phyloP scores from a whole-genome alignment of 345 rosid species.

The Citrus sp. region DNA sequence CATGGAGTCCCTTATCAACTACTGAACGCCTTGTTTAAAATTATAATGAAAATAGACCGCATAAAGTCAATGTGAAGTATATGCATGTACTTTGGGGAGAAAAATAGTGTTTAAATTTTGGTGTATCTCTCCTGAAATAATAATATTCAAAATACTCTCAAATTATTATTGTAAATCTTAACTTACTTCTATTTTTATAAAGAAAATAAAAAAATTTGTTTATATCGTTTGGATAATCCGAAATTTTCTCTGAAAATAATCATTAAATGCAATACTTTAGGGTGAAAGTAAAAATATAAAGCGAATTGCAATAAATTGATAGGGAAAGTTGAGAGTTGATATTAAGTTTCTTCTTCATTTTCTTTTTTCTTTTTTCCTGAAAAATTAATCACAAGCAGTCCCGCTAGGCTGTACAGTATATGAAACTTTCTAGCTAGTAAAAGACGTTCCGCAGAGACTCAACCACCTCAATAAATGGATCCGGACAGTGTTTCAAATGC shows the following conservation, averaged over 20 bases:
- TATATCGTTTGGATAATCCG: too few relatives aligned
- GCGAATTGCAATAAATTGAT: neutral
- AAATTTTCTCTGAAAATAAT: neutral
- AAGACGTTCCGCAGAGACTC: neutral
- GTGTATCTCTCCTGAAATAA: too few relatives aligned
- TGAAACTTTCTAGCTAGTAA: neutral
- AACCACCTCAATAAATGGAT: neutral
- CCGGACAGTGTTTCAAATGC: neutral
- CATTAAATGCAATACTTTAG: neutral
- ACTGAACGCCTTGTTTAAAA: neutral
- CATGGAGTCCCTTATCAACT: neutral
- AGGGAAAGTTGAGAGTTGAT: neutral
- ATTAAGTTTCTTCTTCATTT: neutral
- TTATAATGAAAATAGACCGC: neutral
- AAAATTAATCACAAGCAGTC: neutral
- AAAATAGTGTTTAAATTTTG: neutral
- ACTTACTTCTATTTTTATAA: too few relatives aligned
- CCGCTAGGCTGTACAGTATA: too few relatives aligned
- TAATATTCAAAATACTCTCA: too few relatives aligned
- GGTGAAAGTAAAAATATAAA: neutral
- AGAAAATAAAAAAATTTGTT: too few relatives aligned
- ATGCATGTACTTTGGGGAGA: neutral
- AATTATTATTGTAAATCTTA: too few relatives aligned
- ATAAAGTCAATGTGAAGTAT: neutral
- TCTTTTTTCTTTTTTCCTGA: neutral